A percentile compares a stretch with the other conserved stretches of the same genome.
These are phyloP conservation scores for Globisporangium megalacanthum DNA, from an alignment of 352 stramenopile genomes.

Conservation along the genomic window DNA sequence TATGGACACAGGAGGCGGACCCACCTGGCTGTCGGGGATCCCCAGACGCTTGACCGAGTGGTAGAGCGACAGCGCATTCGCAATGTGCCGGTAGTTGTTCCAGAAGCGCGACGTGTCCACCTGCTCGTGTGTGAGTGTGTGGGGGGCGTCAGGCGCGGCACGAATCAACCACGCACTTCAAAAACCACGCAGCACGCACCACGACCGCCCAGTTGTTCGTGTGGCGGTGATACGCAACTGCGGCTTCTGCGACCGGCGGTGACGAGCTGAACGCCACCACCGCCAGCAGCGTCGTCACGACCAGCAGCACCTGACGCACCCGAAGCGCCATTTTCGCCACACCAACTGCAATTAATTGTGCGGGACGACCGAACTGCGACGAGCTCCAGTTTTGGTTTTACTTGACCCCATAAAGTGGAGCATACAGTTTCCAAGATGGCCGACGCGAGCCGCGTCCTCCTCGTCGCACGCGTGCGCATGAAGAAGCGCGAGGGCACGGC, in stretches of 20 bases:
- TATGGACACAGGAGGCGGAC: not conserved
- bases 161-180: too few species aligned
- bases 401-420: too few species aligned
- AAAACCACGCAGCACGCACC: conserved; percentile 21
- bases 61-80: conserved; percentile 94
- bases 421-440: too few species aligned
- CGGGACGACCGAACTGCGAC: too few species aligned
- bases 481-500: conserved; percentile 75
- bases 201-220: conserved; percentile 88
- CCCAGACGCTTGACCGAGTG: conserved; percentile 90
- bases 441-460: conserved; percentile 10
- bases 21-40: conserved; percentile 91
- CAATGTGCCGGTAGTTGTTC: conserved; percentile 97
- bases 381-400: too few species aligned
- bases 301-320: conserved; percentile 4
- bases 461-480: conserved; percentile 60
- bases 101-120: conserved; percentile 95
- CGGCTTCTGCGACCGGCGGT: conserved; percentile 5
- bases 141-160: too few species aligned
- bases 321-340: too few species aligned
- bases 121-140: conserved; percentile 20
- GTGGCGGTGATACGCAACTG: conserved; percentile 50
- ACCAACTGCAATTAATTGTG: too few species aligned
- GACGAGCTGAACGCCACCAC: conserved; percentile 15
- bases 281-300: conserved; percentile 4